Base-by-base conservation (phyloP, 75 land plant species). In the Picea glauca region DNA sequence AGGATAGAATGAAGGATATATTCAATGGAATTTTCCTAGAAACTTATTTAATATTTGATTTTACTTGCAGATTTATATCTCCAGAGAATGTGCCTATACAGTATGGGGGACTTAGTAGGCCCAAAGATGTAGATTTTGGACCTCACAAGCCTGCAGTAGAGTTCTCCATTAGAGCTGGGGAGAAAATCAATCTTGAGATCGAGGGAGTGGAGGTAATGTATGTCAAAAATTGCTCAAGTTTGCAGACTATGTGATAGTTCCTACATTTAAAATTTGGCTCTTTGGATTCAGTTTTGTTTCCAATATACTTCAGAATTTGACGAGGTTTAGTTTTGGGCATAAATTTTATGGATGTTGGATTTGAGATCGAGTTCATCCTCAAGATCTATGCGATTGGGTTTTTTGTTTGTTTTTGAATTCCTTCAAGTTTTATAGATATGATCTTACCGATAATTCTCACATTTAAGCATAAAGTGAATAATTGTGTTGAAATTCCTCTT, bases 51-150 rank as follows among this genome's bases (percentile, higher is more conserved):
- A 64, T 5, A 11, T 64, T 64, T 17, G 5, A 38, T 38, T 68
- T 67, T 60, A 54, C 26, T 50, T 50, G 75, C 87, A 96, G 98
- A 82, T 96, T 85, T 65, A 93, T 96, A 20, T 87, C 94, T 72
- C 96, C 96, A 5, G 98, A 96, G 80, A 89, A 91, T 77, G 85
- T 96, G 2, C 98, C 98, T 1, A 87, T 89, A 31, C 91, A 91
- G 78, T 96, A 96, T 66, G 98, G 98, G 1, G 98, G 98, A 56
- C 84, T 96, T 64, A 90, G 94, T 79, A 81, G 94, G 73, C 87
- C 88, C 38, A 83, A 83, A 57, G 98, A 93, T 78, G 73, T 86
- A 64, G 85, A 85, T 57, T 78, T 78, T 66, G 89, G 91, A 13
- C 88, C 84, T 3, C 79, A 89, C 12, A 93, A 93, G 56, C 88